Conservation (phyloP, 768 basidiomycete species). For the Hydnomerulius pinastri region DNA sequence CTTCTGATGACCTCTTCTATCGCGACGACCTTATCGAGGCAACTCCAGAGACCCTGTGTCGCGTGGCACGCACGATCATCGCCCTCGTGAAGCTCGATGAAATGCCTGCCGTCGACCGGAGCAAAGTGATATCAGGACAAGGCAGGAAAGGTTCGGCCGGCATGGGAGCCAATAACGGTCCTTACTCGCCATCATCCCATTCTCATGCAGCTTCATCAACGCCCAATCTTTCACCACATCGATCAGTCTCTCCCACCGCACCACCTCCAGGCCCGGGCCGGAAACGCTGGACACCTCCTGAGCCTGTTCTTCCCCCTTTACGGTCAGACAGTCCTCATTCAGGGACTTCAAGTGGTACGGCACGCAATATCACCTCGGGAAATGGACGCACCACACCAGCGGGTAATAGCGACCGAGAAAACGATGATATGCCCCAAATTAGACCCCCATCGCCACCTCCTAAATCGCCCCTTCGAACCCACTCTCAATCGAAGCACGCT, state of each 20-base stretch:
- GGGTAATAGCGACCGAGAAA: conserved; percentile 28
- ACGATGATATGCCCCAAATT: conserved; percentile 41
- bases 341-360: conserved; percentile 36
- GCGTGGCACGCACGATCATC: conserved; percentile 75
- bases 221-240: conserved; percentile 51
- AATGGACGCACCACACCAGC: conserved; percentile 11
- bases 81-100: conserved; percentile 67
- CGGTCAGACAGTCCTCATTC: conserved; percentile 61
- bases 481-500: conserved; percentile 22
- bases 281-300: conserved; percentile 55
- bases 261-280: conserved; percentile 30
- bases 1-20: conserved; percentile 64
- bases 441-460: conserved; percentile 39
- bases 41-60: conserved; percentile 59
- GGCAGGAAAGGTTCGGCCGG: conserved; percentile 29
- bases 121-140: conserved; percentile 48
- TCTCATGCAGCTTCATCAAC: conserved; percentile 60
- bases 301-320: conserved; percentile 47
- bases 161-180: conserved; percentile 36
- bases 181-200: conserved; percentile 28
- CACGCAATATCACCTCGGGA: conserved; percentile 22
- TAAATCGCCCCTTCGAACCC: conserved; percentile 55
- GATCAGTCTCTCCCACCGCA: conserved; percentile 41
- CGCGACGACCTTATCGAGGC: conserved; percentile 68
- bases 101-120: conserved; percentile 45